Base-by-base conservation (phyloP, 352 stramenopile species). In the Blastocystis sp. region DNA sequence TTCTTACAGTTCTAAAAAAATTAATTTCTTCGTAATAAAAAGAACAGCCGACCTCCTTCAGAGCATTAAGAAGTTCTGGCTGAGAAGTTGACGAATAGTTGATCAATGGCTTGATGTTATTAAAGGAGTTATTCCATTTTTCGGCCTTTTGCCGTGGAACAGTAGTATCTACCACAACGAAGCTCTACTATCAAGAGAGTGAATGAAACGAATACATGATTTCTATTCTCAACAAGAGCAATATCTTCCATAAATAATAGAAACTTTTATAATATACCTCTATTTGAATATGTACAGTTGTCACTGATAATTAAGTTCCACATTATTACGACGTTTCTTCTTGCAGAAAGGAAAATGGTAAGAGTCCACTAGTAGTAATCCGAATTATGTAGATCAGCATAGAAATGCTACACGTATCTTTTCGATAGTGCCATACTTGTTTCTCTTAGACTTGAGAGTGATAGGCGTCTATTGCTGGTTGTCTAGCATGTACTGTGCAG, bases 181-280 rank as follows among this genome's bases (percentile, higher is more conserved):
- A 80, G 50, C 69, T 80, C 69, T 80, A 34, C 41, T 20, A 15
- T 41, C 45, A 37, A 62, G 8, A 5, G 18, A 9, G 3, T n/a
- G 4, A 9, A 62, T 62, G 20, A 6, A n/a, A 2, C 29, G 11
- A 59, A 13, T 64, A 84, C 73, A 47, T 84, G 59, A 43, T 56
- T 68, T 45, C 26, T 84, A 34, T 84, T 84, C 34, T 15, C 29
- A 26, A 84, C 73, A 84, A 84, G 53, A 37, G 29, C 56, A 13
- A 47, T 8, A 64, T 84, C 73, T 29, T 53, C 62, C 73, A 84
- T 84, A 20, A 45, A 34, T 34, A 20, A 73, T 39, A 29, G 20
- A 68, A 37, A 39, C 20, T 39, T 29, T 59, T 59, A 59, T 59
- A 59, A 2, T 59, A 59, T 34, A 34, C 29, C 29, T 34, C 29